Evolutionary conservation across 371 early-diverging fungal genomes (phyloP).

Genomic region (Caulochytrium protostelioides): DNA sequence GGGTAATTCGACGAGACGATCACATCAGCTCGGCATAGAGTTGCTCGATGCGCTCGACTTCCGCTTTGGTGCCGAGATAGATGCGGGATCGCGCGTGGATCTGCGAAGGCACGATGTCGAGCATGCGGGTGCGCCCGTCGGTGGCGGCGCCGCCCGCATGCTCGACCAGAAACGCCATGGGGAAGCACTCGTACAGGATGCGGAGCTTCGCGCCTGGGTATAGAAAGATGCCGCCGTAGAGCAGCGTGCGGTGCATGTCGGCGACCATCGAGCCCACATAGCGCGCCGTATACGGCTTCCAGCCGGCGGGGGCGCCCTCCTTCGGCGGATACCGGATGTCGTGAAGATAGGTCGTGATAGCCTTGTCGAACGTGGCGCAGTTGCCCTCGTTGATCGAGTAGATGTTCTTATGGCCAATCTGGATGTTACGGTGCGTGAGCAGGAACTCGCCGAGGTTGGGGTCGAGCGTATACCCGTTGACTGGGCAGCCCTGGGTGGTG

Average conservation of each 20-base stretch:
- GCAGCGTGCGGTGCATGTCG: constrained; percentile 85
- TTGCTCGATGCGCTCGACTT: constrained; percentile 59
- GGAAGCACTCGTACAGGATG: constrained; percentile 92
- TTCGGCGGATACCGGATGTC: constrained; percentile 50
- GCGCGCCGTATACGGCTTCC: constrained; percentile 75
- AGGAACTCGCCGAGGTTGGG: constrained; percentile 91
- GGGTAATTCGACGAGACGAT: too few relatives aligned
- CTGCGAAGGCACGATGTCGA: constrained; percentile 64
- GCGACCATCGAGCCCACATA: constrained; percentile 98
- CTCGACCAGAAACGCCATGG: constrained; percentile 85
- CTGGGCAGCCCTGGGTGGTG: constrained; percentile 57
- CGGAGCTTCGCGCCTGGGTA: constrained; percentile 77
- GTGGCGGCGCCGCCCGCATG: constrained; percentile 86
- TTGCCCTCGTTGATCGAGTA: constrained; percentile 97
- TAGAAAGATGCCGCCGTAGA: constrained; percentile 59
- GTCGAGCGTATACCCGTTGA: constrained; percentile 91
- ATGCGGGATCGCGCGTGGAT: constrained; percentile 84
- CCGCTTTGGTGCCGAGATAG: constrained; percentile 73
- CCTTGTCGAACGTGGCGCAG: constrained; percentile 70
- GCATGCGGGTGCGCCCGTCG: constrained; percentile 55
- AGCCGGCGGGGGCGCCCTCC: constrained; percentile 40
- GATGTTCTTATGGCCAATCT: constrained; percentile 49
- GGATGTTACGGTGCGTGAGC: constrained; percentile 68
- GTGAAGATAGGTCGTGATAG: constrained; percentile 71
- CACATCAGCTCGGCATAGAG: constrained; percentile 12